phyloP scores from a whole-genome alignment of 139 green algal genomes.

The Chlorella sp. region DNA sequence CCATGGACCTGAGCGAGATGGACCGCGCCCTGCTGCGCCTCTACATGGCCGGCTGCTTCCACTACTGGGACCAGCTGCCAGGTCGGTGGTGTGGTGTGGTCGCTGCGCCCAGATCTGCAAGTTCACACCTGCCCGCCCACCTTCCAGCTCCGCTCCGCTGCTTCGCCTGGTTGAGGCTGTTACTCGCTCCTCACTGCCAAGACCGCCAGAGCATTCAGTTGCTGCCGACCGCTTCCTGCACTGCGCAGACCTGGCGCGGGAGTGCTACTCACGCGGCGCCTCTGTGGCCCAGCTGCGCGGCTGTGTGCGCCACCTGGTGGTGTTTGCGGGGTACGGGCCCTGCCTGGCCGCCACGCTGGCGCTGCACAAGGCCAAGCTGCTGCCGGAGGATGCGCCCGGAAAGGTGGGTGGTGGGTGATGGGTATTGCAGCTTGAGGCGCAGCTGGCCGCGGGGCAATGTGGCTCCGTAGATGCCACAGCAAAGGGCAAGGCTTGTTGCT shows the following conservation, averaged over 20 bases:
- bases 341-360: conserved; percentile 62
- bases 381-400: conserved; percentile 53
- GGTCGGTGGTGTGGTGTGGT: too few species aligned
- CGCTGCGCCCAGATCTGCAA: too few species aligned
- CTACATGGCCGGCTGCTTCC: conserved; percentile 51
- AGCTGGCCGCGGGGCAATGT: neutral
- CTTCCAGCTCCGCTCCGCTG: neutral
- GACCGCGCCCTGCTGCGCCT: conserved; percentile 43
- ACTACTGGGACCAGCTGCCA: conserved; percentile 51
- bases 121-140: neutral
- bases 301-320: conserved; percentile 62
- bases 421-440: neutral
- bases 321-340: conserved; percentile 65
- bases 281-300: conserved; percentile 51
- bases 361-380: conserved; percentile 57
- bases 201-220: too few species aligned
- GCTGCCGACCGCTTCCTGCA: neutral
- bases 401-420: conserved; percentile 47
- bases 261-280: conserved; percentile 40
- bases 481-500: neutral
- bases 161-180: neutral
- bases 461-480: neutral
- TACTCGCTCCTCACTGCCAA: too few species aligned
- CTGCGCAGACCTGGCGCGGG: conserved; percentile 43
- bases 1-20: conserved; percentile 18